phyloP scores from a whole-genome alignment of 2,329 filamentous ascomycete genomes.

The Colletotrichum coccodes region DNA sequence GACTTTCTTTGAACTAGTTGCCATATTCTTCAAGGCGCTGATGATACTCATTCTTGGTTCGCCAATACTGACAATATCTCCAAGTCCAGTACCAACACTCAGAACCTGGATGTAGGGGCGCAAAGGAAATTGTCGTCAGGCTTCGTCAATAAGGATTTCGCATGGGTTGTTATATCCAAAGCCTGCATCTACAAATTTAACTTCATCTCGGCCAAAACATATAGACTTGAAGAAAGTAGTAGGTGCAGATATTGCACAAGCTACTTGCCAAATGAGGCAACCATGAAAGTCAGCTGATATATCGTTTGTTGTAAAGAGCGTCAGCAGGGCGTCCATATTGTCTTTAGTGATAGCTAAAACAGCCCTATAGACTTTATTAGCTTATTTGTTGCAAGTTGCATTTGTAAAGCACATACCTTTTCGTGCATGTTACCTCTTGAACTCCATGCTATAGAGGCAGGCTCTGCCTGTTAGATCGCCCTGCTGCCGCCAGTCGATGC shows the following conservation, averaged over 20 bases:
- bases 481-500: slow-evolving; percentile 9
- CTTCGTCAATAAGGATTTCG: slow-evolving; percentile 41
- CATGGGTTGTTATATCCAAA: slow-evolving; percentile 46
- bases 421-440: slow-evolving; percentile 34
- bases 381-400: too few relatives aligned
- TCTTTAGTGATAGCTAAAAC: slow-evolving; percentile 42
- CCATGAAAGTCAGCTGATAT: slow-evolving; percentile 28
- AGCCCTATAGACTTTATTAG: slow-evolving; percentile 29
- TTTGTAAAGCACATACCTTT: background rate
- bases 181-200: slow-evolving; percentile 43
- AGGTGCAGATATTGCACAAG: slow-evolving; percentile 34
- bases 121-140: slow-evolving; percentile 35
- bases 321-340: slow-evolving; percentile 39
- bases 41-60: slow-evolving; percentile 36
- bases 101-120: slow-evolving; percentile 29
- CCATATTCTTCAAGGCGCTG: slow-evolving; percentile 36
- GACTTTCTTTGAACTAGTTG: slow-evolving; percentile 35
- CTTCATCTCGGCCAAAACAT: slow-evolving; percentile 37
- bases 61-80: slow-evolving; percentile 34
- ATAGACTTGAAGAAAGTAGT: slow-evolving; percentile 37
- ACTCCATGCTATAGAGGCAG: slow-evolving; percentile 36
- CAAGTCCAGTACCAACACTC: slow-evolving; percentile 42
- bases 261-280: slow-evolving; percentile 35
- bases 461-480: background rate
- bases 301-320: slow-evolving; percentile 41